phyloP scores from a whole-genome alignment of 1,284 basidiomycete genomes.

The Rhodotorula sp. region DNA sequence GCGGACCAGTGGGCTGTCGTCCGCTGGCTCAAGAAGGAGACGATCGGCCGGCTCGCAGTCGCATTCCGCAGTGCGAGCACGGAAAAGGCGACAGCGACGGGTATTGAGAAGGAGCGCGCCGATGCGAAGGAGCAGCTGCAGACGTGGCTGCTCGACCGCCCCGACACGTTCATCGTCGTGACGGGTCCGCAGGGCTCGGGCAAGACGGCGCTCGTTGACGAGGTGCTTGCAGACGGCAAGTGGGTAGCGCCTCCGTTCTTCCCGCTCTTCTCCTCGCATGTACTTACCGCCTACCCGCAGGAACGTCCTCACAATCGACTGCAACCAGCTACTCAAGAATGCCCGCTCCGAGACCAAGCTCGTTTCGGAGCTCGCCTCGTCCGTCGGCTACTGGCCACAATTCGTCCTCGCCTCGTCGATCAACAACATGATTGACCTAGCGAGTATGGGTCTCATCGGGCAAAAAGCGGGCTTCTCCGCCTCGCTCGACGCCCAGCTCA shows the following conservation, averaged over 20 bases:
- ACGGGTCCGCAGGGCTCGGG: constrained; percentile 92
- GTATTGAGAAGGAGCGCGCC: constrained; percentile 44
- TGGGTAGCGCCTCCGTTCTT: neutral
- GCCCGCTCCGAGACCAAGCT: constrained; percentile 68
- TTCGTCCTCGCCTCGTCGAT: constrained; percentile 71
- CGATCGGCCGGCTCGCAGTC: constrained; percentile 41
- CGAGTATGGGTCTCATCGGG: constrained; percentile 87
- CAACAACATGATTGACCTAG: constrained; percentile 87
- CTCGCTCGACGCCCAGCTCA: constrained; percentile 81
- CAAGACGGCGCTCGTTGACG: constrained; percentile 71
- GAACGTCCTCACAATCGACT: constrained; percentile 76
- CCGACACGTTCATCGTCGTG: constrained; percentile 66
- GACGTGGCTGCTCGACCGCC: constrained; percentile 71
- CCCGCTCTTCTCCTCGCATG: neutral
- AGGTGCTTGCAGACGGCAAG: constrained; percentile 51
- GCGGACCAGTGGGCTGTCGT: constrained; percentile 44
- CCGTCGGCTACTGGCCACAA: constrained; percentile 71
- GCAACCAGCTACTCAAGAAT: constrained; percentile 70
- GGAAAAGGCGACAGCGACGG: constrained; percentile 17
- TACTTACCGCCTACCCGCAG: constrained; percentile 52
- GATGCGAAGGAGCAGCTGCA: constrained; percentile 71
- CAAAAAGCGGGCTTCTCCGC: constrained; percentile 90
- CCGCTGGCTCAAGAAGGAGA: constrained; percentile 48
- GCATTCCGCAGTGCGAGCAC: neutral
- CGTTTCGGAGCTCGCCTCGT: constrained; percentile 54